phyloP scores from a whole-genome alignment of 352 stramenopile species.

The Pythium rishiriense region DNA sequence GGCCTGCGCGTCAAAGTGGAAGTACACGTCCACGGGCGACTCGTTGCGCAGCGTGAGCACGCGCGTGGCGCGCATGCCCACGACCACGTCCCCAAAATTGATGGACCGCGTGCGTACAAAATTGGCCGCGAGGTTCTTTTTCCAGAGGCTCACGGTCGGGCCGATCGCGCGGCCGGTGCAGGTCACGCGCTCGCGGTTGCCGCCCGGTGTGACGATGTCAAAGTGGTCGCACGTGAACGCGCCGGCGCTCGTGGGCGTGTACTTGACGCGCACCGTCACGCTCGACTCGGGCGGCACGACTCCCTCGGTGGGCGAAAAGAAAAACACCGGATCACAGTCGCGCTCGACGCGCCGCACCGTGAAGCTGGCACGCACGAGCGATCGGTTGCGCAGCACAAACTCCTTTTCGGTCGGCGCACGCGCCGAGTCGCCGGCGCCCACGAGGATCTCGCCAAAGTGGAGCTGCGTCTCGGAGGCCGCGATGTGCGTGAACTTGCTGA shows the following conservation, averaged over 20 bases:
- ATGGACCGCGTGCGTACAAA: conserved; percentile 73
- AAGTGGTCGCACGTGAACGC: conserved; percentile 92
- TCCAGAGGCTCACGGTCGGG: conserved; percentile 71
- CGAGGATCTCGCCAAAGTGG: conserved; percentile 83
- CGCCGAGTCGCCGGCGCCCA: conserved; percentile 48
- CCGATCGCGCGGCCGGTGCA: conserved; percentile 72
- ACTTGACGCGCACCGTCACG: conserved; percentile 70
- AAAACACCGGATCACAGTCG: conserved; percentile 87
- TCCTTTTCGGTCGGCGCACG: conserved; percentile 65
- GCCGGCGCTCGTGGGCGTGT: conserved; percentile 77
- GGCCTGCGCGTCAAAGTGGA: conserved; percentile 76
- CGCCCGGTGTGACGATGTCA: conserved; percentile 86
- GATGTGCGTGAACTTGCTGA: conserved; percentile 91
- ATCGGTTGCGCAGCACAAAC: conserved; percentile 89
- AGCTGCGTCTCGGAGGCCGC: conserved; percentile 74
- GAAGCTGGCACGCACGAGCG: conserved; percentile 88
- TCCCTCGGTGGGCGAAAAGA: conserved; percentile 65
- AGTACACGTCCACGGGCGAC: conserved; percentile 66
- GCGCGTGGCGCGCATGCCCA: conserved; percentile 54
- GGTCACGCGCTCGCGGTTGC: conserved; percentile 77
- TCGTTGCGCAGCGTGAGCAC: conserved; percentile 87
- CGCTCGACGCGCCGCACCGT: conserved; percentile 67
- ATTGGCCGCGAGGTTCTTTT: conserved; percentile 77
- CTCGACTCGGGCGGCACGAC: conserved; percentile 77
- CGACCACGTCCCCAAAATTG: conserved; percentile 89